phyloP scores from a whole-genome alignment of 306 rosid genomes.

The Lagenaria siceraria region DNA sequence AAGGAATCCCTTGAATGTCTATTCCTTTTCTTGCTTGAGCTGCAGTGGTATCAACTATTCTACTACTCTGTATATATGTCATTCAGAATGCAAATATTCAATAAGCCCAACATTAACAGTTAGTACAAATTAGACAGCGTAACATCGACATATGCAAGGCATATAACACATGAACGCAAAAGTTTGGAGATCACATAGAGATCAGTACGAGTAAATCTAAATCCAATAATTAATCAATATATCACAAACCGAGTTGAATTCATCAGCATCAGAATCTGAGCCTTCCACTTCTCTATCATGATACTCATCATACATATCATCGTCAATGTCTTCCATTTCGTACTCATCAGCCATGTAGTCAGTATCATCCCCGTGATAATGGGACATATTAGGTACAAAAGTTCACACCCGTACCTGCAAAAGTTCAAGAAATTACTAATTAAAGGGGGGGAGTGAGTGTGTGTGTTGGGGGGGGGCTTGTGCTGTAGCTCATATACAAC shows the following conservation, averaged over 20 bases:
- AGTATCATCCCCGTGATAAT: constrained; percentile 33
- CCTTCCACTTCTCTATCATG: constrained; percentile 40
- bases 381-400: constrained; percentile 29
- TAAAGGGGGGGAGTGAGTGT: not conserved
- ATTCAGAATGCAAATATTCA: not conserved
- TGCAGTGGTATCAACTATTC: constrained; percentile 27
- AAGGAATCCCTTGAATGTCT: constrained; percentile 43
- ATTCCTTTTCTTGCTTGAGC: constrained; percentile 36
- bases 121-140: not conserved
- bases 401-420: constrained; percentile 8
- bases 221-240: not conserved
- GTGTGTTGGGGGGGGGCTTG: too few species aligned
- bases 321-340: constrained; percentile 62
- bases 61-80: constrained; percentile 36
- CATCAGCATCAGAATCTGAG: constrained; percentile 56
- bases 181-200: not conserved
- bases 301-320: constrained; percentile 45
- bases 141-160: not conserved
- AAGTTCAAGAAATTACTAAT: constrained; percentile 8
- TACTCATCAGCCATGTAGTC: constrained; percentile 53
- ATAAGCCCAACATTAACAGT: not conserved
- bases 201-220: not conserved
- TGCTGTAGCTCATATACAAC: not conserved
- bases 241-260: constrained; percentile 48
- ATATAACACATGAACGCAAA: not conserved